A percentile compares a stretch with the other conserved stretches of the same genome.
These are phyloP conservation scores for Russula vinacea DNA, from an alignment of 768 basidiomycete genomes.

Conservation along the genomic window DNA sequence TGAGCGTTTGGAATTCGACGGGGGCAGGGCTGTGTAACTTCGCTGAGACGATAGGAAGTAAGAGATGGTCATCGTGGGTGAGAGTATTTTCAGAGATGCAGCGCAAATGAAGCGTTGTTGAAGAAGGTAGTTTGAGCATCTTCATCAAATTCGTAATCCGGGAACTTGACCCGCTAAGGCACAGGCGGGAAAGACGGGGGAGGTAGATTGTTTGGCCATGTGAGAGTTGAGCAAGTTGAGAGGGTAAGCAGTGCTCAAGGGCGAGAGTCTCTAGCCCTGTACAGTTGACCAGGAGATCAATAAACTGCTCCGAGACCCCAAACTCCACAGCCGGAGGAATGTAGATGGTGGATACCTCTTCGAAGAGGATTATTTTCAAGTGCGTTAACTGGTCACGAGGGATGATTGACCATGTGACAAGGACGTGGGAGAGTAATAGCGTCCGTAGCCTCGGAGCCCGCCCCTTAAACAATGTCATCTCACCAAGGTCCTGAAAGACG, in stretches of 20 bases:
- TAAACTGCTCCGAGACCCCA: neutral
- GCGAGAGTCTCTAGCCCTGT: conserved; percentile 9
- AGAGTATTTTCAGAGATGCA: neutral
- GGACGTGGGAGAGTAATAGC: neutral
- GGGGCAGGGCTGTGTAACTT: neutral
- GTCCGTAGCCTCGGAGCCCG: conserved; percentile 10
- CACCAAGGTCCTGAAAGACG: neutral
- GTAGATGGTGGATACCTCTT: neutral
- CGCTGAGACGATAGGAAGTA: conserved; percentile 6
- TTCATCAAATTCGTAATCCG: conserved; percentile 11
- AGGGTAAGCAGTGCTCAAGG: conserved; percentile 10
- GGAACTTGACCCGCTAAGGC: conserved; percentile 4
- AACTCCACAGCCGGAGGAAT: neutral
- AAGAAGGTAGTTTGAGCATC: conserved; percentile 1
- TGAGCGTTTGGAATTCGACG: conserved; percentile 10
- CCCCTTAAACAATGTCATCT: neutral
- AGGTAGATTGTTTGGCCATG: conserved; percentile 1
- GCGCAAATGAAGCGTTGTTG: conserved; percentile 3
- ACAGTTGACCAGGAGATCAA: conserved; percentile 5
- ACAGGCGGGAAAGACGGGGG: conserved; percentile 10
- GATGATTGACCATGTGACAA: conserved; percentile 9
- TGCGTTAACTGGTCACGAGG: conserved; percentile 15
- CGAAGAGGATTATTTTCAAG: neutral
- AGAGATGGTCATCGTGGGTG: neutral
- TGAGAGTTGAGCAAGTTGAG: neutral